These are phyloP conservation scores for Ustilago vetiveriae DNA, from an alignment of 1,284 basidiomycete genomes.

Conservation along the genomic window DNA sequence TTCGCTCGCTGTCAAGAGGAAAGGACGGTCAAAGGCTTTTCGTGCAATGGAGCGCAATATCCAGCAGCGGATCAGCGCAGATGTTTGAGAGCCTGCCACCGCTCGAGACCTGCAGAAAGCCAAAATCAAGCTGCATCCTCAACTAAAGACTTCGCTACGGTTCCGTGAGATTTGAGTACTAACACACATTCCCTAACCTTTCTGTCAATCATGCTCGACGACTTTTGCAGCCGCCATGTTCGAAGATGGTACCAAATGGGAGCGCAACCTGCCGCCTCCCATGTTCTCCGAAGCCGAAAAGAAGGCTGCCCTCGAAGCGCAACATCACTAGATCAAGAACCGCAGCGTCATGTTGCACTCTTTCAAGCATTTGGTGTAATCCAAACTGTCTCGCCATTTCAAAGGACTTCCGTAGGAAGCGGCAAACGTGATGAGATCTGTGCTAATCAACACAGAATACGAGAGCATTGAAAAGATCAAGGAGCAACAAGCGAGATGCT, in stretches of 20 bases:
- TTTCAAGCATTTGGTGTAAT: neutral
- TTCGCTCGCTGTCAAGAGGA: neutral
- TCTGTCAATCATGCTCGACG: neutral
- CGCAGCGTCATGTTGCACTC: neutral
- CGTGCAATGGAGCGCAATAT: too few species aligned
- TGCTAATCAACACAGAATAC: neutral
- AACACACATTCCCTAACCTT: neutral
- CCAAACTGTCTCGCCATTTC: neutral
- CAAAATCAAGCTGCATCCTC: too few species aligned
- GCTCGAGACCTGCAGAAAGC: neutral
- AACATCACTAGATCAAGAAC: slow-evolving; percentile 26
- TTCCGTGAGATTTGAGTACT: too few species aligned
- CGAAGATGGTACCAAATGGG: slow-evolving; percentile 66
- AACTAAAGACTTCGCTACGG: too few species aligned
- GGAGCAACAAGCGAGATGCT: slow-evolving; percentile 15
- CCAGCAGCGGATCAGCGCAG: too few species aligned
- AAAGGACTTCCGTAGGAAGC: too few species aligned
- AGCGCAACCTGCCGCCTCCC: slow-evolving; percentile 59
- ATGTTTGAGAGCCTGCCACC: too few species aligned
- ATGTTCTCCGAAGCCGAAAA: slow-evolving; percentile 65
- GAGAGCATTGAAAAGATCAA: neutral
- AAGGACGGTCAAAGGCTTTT: too few species aligned
- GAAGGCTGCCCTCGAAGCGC: slow-evolving; percentile 61
- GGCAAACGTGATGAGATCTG: too few species aligned
- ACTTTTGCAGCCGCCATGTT: slow-evolving; percentile 57